Percentiles rank a stretch among this genome's conserved stretches.
These are phyloP conservation scores for Luffa acutangula DNA, from an alignment of 306 rosid genomes.

Conservation along the genomic window DNA sequence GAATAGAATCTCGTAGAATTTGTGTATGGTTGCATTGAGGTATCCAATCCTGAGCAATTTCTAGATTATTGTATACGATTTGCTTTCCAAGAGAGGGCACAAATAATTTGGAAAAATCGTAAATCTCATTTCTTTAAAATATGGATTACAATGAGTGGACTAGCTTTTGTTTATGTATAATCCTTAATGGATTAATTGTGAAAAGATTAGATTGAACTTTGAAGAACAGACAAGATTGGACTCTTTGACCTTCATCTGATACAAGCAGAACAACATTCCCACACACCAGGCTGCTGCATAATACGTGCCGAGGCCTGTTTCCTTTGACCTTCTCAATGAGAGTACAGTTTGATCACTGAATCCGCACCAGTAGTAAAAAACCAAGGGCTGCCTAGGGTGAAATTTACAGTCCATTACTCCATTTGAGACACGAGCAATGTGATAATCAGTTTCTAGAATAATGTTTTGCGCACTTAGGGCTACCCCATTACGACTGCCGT, in stretches of 20 bases:
- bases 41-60: not conserved
- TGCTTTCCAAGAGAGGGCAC: not conserved
- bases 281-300: not conserved
- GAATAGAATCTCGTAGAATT: not conserved
- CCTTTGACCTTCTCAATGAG: slow-evolving; percentile 27
- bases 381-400: slow-evolving; percentile 96
- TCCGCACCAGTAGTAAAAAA: slow-evolving; percentile 87
- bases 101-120: not conserved
- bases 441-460: not conserved
- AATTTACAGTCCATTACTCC: slow-evolving; percentile 87
- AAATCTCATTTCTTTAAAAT: not conserved
- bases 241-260: not conserved
- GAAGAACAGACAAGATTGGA: not conserved
- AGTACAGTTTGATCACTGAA: slow-evolving; percentile 58
- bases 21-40: not conserved
- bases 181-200: not conserved
- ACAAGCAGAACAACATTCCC: not conserved
- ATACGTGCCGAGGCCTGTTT: not conserved
- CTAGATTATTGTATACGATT: not conserved
- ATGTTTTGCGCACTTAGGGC: not conserved
- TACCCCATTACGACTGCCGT: too few relatives aligned
- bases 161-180: not conserved
- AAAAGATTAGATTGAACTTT: not conserved
- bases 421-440: slow-evolving; percentile 4
- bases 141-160: not conserved